These are phyloP conservation scores for Stentor coeruleus DNA, from an alignment of 73 alveolate species.

Conservation along the genomic window DNA sequence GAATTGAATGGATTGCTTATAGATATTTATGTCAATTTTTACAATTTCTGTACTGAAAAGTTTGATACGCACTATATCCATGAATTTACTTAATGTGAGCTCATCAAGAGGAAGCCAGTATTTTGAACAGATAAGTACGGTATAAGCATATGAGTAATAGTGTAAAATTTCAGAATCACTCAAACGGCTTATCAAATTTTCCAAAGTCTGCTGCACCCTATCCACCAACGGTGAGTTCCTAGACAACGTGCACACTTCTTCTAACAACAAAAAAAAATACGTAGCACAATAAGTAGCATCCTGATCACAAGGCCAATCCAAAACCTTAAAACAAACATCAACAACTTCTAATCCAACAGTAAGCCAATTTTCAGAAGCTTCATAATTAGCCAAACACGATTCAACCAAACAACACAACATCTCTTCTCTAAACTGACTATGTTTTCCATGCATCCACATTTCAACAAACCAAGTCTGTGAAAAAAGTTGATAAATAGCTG, in stretches of 20 bases:
- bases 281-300: not conserved
- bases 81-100: not conserved
- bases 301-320: constrained; percentile 18
- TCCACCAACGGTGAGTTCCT: not conserved
- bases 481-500: constrained; percentile 17
- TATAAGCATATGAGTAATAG: not conserved
- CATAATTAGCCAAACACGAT: not conserved
- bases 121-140: constrained; percentile 2
- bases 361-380: not conserved
- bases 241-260: constrained; percentile 12
- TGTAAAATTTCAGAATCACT: too few species aligned
- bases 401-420: constrained; percentile 7
- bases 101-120: constrained; percentile 13
- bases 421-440: not conserved
- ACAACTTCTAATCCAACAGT: not conserved
- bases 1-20: not conserved
- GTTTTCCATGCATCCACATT: not conserved
- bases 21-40: too few species aligned
- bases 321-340: constrained; percentile 16
- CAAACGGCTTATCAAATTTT: not conserved
- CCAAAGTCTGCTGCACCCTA: constrained; percentile 1
- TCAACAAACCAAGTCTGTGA: constrained; percentile 23
- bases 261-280: constrained; percentile 17
- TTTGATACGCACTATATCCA: not conserved
- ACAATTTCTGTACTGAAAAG: not conserved